Conservation (phyloP, 345 rosid genomes). For the Eucalyptus sp. region DNA sequence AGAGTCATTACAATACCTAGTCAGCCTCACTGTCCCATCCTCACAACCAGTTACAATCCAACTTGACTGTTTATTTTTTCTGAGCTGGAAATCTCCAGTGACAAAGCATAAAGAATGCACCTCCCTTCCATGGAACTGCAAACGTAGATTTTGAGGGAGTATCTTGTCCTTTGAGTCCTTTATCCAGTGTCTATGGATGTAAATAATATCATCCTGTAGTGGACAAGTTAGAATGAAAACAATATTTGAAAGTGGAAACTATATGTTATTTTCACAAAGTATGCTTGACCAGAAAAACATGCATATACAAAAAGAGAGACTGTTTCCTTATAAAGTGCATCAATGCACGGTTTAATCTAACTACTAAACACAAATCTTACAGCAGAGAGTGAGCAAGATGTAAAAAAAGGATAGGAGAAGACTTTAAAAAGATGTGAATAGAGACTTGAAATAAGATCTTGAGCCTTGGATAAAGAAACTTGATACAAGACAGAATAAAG, state of each 20-base stretch:
- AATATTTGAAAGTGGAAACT: not conserved
- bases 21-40: slow-evolving; percentile 96
- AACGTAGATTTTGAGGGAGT: slow-evolving; percentile 60
- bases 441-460: not conserved
- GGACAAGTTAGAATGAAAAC: not conserved
- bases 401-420: not conserved
- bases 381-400: not conserved
- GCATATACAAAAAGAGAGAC: not conserved
- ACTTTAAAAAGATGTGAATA: not conserved
- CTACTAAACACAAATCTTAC: not conserved
- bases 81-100: slow-evolving; percentile 17
- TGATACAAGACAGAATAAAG: not conserved
- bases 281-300: not conserved
- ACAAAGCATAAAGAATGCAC: slow-evolving; percentile 82
- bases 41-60: slow-evolving; percentile 98
- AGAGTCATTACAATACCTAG: slow-evolving; percentile 35
- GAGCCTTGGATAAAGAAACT: not conserved
- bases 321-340: not conserved
- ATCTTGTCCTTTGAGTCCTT: slow-evolving; percentile 30
- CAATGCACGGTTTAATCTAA: not conserved
- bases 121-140: slow-evolving; percentile 96
- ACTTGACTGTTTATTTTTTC: slow-evolving; percentile 27
- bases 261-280: not conserved
- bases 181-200: slow-evolving; percentile 57
- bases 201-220: slow-evolving; percentile 73